Evolutionary conservation across 1,284 basidiomycete species (phyloP), one percentile per base, ranked within the genome.

Genomic region (Cutaneotrichosporon cavernicola): DNA sequence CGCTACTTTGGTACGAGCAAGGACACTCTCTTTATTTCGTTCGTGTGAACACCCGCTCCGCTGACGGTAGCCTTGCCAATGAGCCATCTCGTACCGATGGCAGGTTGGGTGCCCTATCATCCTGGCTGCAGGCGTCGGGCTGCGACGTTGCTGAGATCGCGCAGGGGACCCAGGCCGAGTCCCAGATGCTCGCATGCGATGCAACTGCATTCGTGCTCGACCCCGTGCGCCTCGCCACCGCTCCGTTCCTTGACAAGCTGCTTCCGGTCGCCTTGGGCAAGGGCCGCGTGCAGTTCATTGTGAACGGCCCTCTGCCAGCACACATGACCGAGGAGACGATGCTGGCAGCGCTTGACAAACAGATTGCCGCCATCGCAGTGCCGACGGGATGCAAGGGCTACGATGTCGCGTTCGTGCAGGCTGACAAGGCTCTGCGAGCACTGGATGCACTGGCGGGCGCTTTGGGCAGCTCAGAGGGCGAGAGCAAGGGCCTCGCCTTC

Each of bases 161-260:
- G 0, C 57, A 49, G 2, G 64, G 60, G 0, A 34, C 49, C n/a
- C 38, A 62, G 14, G 62, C 56, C 7, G 60, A 49, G 36, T 62
- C 62, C 30, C 51, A 58, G 13, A 13, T 66, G 5, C 36, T 66
- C 21, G 52, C 59, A 9, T 32, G 57, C 14, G 79, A 81, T 60
- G 64, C 74, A 5, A 58, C 67, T 13, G 57, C 79, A 10, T n/a
- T 81, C 31, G 72, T 80, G n/a, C 65, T 79, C 32, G 77, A 78
- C 64, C 80, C 74, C 18, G 72, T 77, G 53, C 73, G 74, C 5
- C 72, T 73, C 4, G 40, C 52, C 3, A 56, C 16, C 4, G 47
- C 51, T 5, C 58, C 58, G 4, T 40, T 11, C 22, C 51, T 62
- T 22, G 43, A 38, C 30, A 40, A 61, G 13, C 53, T 76, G 59